Conservation (phyloP, 208 protist genomes). For the Crithidia thermophila region DNA sequence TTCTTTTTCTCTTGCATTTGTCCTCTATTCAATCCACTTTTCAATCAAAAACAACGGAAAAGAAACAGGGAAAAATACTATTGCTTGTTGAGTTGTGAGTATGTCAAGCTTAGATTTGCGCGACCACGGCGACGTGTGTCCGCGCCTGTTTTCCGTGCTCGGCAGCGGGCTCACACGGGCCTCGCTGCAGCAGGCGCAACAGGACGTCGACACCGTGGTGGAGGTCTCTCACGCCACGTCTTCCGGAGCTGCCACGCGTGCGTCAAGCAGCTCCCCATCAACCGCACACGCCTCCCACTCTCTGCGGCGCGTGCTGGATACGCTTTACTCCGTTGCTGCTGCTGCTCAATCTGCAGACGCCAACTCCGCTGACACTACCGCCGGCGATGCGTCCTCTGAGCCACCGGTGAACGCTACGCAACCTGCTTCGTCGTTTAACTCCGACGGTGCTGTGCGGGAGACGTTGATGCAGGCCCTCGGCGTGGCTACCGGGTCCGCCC, state of each 20-base stretch:
- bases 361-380: background rate
- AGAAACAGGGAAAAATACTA: too few relatives aligned
- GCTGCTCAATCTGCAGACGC: background rate
- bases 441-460: background rate
- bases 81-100: background rate
- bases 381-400: background rate
- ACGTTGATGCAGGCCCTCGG: slow-evolving; percentile 33
- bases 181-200: slow-evolving; percentile 42
- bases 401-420: background rate
- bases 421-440: background rate
- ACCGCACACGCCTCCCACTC: background rate
- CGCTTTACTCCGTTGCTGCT: background rate
- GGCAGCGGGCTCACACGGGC: slow-evolving; percentile 36
- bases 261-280: background rate
- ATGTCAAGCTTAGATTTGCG: background rate
- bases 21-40: too few relatives aligned
- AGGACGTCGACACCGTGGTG: slow-evolving; percentile 32
- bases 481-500: slow-evolving; percentile 34
- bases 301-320: slow-evolving; percentile 24
- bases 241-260: background rate
- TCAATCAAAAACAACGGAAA: too few relatives aligned
- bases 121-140: too few relatives aligned
- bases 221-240: slow-evolving; percentile 3
- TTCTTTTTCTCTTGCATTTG: too few relatives aligned
- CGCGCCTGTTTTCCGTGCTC: slow-evolving; percentile 27